Conservation (phyloP, 2,329 filamentous ascomycete genomes). For the Pseudogymnoascus pannorum region DNA sequence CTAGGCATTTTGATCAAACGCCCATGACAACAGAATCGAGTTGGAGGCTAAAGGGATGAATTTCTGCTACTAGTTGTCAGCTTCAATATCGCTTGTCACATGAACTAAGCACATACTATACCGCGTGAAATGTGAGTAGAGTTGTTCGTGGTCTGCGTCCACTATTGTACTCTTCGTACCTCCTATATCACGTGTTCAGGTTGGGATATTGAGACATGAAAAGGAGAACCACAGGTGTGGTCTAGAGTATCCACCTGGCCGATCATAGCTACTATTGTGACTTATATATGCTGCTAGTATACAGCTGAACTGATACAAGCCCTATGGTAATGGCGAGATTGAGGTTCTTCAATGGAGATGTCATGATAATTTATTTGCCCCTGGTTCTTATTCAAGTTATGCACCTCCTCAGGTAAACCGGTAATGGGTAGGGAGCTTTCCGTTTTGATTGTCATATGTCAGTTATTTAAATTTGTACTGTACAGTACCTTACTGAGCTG, state of each 20-base stretch:
- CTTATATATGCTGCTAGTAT: neutral
- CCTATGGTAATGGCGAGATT: neutral
- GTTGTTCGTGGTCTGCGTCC: neutral
- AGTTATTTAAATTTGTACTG: neutral
- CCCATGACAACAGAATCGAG: neutral
- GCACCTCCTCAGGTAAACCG: neutral
- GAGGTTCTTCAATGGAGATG: conserved; percentile 1
- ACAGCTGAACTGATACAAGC: neutral
- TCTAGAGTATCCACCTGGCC: neutral
- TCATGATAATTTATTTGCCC: neutral
- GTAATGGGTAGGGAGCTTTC: neutral
- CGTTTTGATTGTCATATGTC: conserved; percentile 1
- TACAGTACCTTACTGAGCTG: neutral
- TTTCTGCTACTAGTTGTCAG: neutral
- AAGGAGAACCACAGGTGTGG: neutral
- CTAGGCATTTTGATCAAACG: conserved; percentile 22
- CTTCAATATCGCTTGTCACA: neutral
- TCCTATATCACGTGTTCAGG: neutral
- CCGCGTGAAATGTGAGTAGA: neutral
- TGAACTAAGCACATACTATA: neutral
- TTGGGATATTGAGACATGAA: neutral
- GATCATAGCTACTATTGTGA: neutral
- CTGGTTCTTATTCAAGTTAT: neutral
- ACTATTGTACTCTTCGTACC: neutral
- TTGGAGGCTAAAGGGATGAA: neutral